Conservation (phyloP, 1,284 basidiomycete genomes). For the Neolentinus lepideus region DNA sequence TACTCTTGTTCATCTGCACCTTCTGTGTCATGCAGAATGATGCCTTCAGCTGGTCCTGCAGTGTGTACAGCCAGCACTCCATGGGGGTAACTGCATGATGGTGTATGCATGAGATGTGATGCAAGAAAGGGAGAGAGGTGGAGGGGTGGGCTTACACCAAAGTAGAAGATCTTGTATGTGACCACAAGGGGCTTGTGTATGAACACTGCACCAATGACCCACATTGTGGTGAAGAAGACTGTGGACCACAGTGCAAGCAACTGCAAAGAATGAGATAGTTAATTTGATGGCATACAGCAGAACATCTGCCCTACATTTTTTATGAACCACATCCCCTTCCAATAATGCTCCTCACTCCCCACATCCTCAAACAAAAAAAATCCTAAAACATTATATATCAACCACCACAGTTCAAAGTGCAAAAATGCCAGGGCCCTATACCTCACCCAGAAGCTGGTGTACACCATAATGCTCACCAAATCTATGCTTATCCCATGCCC, state of each 20-base stretch:
- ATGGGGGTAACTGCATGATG: constrained; percentile 40
- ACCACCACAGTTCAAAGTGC: constrained; percentile 34
- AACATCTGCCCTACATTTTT: constrained; percentile 29
- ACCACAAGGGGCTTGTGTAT: constrained; percentile 36
- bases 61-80: constrained; percentile 52
- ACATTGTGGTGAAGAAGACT: constrained; percentile 62
- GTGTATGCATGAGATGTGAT: not conserved
- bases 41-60: constrained; percentile 69
- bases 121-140: not conserved
- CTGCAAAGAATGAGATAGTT: constrained; percentile 15
- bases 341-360: constrained; percentile 53
- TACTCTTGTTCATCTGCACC: constrained; percentile 80
- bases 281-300: not conserved
- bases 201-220: constrained; percentile 57
- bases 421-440: constrained; percentile 23
- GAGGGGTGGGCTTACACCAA: too few relatives aligned
- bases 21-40: constrained; percentile 76
- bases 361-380: constrained; percentile 50
- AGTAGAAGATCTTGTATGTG: constrained; percentile 56
- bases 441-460: constrained; percentile 22
- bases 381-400: constrained; percentile 43
- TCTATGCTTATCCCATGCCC: constrained; percentile 24
- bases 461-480: constrained; percentile 21
- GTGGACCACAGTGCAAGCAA: constrained; percentile 58
- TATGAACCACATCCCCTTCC: constrained; percentile 43